Conservation (phyloP, 2,329 filamentous ascomycete species). For the Stagonosporopsis vannaccii region DNA sequence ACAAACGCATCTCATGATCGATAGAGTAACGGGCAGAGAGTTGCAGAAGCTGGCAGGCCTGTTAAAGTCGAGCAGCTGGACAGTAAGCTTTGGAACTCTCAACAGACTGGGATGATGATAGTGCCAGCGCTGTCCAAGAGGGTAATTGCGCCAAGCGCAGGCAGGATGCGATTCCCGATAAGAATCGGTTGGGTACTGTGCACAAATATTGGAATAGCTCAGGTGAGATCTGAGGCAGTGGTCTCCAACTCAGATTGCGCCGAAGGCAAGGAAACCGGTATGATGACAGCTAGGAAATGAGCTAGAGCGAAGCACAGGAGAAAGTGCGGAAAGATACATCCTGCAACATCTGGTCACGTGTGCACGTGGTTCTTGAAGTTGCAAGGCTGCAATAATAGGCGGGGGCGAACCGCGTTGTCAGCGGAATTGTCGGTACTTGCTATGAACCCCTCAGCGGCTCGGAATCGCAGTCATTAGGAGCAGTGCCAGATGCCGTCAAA, state of each 20-base stretch:
- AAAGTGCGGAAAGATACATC: neutral
- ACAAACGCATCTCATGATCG: neutral
- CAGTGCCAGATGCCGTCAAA: neutral
- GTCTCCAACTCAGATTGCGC: neutral
- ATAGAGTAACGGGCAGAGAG: neutral
- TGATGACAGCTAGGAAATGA: neutral
- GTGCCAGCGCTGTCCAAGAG: neutral
- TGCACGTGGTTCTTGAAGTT: neutral
- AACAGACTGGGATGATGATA: neutral
- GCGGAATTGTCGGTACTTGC: constrained; percentile 3
- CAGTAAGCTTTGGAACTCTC: neutral
- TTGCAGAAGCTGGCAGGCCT: neutral
- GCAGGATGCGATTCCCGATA: neutral
- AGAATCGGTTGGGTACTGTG: neutral
- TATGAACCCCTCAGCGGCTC: constrained; percentile 9
- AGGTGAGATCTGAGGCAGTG: neutral
- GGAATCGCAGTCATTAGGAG: neutral
- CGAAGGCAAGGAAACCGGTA: neutral
- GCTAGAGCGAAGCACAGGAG: neutral
- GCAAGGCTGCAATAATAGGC: neutral
- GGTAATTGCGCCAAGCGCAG: neutral
- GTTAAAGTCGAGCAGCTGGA: neutral
- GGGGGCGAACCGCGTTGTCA: neutral
- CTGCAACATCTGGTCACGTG: neutral
- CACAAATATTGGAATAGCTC: neutral